Evolutionary conservation across 306 rosid species (phyloP).

Genomic region (Sesbania bispinosa): DNA sequence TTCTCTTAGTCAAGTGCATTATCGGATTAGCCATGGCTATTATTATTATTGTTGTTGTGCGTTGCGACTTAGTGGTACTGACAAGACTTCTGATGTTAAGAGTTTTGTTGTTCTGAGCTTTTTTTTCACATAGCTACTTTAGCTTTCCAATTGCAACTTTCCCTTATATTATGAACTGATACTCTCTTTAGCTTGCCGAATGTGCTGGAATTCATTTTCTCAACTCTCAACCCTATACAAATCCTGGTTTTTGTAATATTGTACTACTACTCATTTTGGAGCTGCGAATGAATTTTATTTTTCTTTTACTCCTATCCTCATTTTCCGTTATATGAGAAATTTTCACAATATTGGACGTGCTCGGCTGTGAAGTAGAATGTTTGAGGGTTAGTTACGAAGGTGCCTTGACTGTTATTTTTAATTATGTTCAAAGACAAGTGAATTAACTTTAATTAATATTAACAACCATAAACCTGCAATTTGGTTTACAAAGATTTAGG

Average conservation of each 20-base stretch:
- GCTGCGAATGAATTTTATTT: neutral
- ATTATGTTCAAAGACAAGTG: too few relatives aligned
- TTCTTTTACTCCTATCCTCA: neutral
- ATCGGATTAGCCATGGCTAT: slow-evolving; percentile 32
- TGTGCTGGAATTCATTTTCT: neutral
- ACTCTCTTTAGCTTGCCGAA: neutral
- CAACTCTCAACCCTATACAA: neutral
- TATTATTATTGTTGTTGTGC: slow-evolving; percentile 31
- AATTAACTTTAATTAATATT: too few relatives aligned
- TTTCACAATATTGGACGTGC: too few relatives aligned
- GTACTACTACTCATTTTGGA: neutral
- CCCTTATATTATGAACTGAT: neutral
- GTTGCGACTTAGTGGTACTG: slow-evolving; percentile 40
- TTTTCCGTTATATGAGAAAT: too few relatives aligned
- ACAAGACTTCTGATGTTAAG: slow-evolving; percentile 35
- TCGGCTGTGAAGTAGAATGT: too few relatives aligned
- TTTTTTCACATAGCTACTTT: slow-evolving; percentile 12
- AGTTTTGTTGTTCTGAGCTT: slow-evolving; percentile 31
- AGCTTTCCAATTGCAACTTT: slow-evolving; percentile 18
- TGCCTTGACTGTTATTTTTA: too few relatives aligned
- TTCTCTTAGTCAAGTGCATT: neutral
- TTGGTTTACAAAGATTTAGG: too few relatives aligned
- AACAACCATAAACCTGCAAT: too few relatives aligned
- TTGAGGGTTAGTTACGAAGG: too few relatives aligned
- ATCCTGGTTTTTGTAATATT: neutral